phyloP scores from a whole-genome alignment of 1,139 yeast genomes.

The Diutina rugosa region DNA sequence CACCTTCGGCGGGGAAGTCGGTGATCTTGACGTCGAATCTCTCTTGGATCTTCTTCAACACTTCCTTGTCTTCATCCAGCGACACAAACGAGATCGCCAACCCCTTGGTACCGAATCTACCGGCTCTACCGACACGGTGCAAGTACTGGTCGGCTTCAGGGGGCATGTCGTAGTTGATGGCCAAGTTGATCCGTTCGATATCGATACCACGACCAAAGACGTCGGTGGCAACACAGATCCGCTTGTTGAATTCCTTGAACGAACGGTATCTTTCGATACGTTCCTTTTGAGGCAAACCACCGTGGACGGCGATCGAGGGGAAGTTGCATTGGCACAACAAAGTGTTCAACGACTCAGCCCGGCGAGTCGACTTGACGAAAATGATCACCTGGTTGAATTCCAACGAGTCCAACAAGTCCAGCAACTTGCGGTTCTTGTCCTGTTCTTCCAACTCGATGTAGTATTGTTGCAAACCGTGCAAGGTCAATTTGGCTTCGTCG shows the following conservation, averaged over 20 bases:
- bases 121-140: constrained; percentile 99
- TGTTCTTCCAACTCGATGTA: constrained; percentile 79
- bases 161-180: constrained; percentile 90
- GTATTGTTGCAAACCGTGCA: constrained; percentile 97
- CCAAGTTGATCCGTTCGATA: constrained; percentile 95
- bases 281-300: constrained; percentile 94
- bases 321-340: constrained; percentile 86
- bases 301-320: constrained; percentile 96
- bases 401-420: constrained; percentile 83
- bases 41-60: constrained; percentile 86
- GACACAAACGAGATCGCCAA: constrained; percentile 87
- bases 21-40: constrained; percentile 93
- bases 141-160: constrained; percentile 93
- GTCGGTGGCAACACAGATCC: constrained; percentile 97
- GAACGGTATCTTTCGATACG: constrained; percentile 94
- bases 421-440: constrained; percentile 88
- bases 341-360: constrained; percentile 88
- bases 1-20: constrained; percentile 96
- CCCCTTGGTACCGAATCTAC: constrained; percentile 99
- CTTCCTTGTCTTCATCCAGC: constrained; percentile 77
- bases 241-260: constrained; percentile 95
- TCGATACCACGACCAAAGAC: constrained; percentile 99
- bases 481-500: constrained; percentile 92
- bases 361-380: constrained; percentile 82
- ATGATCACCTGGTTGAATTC: constrained; percentile 98